Evolutionary conservation across 2,329 filamentous ascomycete genomes (phyloP).

Genomic region (Diaporthe caulivora): DNA sequence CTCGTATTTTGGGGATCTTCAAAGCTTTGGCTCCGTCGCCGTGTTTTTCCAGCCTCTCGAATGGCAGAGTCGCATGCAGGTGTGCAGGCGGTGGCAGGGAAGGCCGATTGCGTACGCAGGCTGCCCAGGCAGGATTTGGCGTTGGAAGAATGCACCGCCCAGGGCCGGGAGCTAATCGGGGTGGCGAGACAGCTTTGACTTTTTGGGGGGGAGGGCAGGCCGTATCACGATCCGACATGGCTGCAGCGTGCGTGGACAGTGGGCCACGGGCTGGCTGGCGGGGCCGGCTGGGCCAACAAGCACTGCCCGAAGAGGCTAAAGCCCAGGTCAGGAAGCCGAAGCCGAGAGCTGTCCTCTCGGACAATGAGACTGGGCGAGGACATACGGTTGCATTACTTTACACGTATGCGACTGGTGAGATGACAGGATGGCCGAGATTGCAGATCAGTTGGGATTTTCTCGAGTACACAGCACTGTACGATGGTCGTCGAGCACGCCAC

Average conservation of each 20-base stretch:
- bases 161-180: slow-evolving; percentile 22
- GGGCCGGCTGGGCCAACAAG: slow-evolving; percentile 10
- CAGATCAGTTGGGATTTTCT: slow-evolving; percentile 1
- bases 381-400: not conserved
- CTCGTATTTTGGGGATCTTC: slow-evolving; percentile 32
- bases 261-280: slow-evolving; percentile 17
- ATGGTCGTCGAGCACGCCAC: not conserved
- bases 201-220: not conserved
- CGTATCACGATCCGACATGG: slow-evolving; percentile 30
- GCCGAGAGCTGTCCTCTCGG: not conserved
- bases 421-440: slow-evolving; percentile 12
- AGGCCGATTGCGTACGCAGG: slow-evolving; percentile 14
- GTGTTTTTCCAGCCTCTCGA: slow-evolving; percentile 31
- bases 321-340: not conserved
- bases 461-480: not conserved
- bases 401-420: slow-evolving; percentile 7
- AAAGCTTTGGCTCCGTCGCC: slow-evolving; percentile 13
- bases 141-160: slow-evolving; percentile 13
- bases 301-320: slow-evolving; percentile 20
- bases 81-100: slow-evolving; percentile 27
- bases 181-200: slow-evolving; percentile 17
- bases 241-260: slow-evolving; percentile 23
- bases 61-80: slow-evolving; percentile 29
- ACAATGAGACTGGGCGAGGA: slow-evolving; percentile 11
- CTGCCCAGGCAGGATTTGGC: slow-evolving; percentile 20